Conservation (phyloP, 2,329 filamentous ascomycete species). For the Sporothrix sp. region DNA sequence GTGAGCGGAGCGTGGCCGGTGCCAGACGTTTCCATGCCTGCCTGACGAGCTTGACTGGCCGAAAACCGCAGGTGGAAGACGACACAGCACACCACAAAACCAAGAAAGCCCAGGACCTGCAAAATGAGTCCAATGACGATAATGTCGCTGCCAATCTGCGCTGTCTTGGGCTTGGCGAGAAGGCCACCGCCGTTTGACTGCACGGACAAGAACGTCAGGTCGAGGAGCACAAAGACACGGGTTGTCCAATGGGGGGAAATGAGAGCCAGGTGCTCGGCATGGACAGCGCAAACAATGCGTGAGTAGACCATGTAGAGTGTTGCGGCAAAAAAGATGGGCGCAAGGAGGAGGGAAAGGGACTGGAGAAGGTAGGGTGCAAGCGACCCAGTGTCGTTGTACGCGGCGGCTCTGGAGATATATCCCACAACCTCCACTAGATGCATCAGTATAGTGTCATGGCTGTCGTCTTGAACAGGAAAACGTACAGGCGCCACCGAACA, state of each 20-base stretch:
- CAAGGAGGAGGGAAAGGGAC: slow-evolving; percentile 32
- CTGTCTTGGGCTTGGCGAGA: slow-evolving; percentile 20
- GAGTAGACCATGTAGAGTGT: slow-evolving; percentile 37
- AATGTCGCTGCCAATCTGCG: slow-evolving; percentile 33
- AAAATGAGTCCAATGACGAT: slow-evolving; percentile 44
- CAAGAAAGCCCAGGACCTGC: slow-evolving; percentile 44
- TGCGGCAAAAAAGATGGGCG: slow-evolving; percentile 36
- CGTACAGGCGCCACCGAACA: slow-evolving; percentile 8
- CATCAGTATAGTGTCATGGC: too few species aligned
- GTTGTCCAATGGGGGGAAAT: slow-evolving; percentile 23
- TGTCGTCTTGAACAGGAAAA: too few species aligned
- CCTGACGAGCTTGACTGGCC: too few species aligned
- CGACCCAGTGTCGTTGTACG: slow-evolving; percentile 26
- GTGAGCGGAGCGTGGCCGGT: slow-evolving; percentile 2
- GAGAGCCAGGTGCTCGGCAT: slow-evolving; percentile 19
- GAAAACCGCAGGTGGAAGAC: slow-evolving; percentile 31
- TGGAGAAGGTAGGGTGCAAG: slow-evolving; percentile 33
- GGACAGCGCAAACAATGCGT: slow-evolving; percentile 26
- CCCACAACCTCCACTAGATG: slow-evolving; percentile 10
- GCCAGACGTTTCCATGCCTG: too few species aligned
- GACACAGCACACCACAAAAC: slow-evolving; percentile 38
- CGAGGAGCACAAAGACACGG: slow-evolving; percentile 25
- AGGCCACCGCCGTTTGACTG: slow-evolving; percentile 25
- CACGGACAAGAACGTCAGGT: slow-evolving; percentile 24
- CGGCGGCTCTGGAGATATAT: slow-evolving; percentile 16